Base-by-base conservation (phyloP, 371 early-diverging fungal genomes). In the Blakeslea trispora region DNA sequence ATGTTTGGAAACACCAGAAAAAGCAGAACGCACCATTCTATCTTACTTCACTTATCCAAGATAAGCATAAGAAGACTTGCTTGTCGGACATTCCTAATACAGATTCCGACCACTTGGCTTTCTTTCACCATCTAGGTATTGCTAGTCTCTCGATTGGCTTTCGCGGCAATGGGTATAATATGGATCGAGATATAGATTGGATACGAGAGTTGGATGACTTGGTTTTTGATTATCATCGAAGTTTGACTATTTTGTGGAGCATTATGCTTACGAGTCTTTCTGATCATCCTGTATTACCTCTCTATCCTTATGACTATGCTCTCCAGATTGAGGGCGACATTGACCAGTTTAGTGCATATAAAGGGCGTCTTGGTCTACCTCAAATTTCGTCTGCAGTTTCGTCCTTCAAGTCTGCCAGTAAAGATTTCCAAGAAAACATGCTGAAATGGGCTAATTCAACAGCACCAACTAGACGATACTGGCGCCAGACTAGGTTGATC, bases 131-230 rank as follows among this genome's bases (percentile, higher is more conserved):
- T 45, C 63, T 79, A 9, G 89, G 89, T 15, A 73, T 87, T 21
- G 63, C 85, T 9, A 72, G 82, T 22, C 15, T 83, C 8, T 71
- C 77, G 42, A 50, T 88, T 39, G 64, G 69, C 24, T 87, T 88
- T 58, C 89, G 86, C 60, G 81, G 83, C 43, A 79, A 71, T 60
- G 80, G 79, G 66, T 81, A 85, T 61, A 70, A 14, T 14, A 45
- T 28, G 11, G 14, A 28, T 14, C 22, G 5, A 45, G 48, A 28
- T 9, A 32, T 39, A 3, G 13, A 41, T 48, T 81, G 85, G 74
- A 82, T 88, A 81, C 64, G 69, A 17, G 68, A 75, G 45, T 81
- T 74, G 59, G 75, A 81, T 19, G 86, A 88, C 53, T 83, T 87
- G 1, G 61, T 62, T 1, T 83, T 79, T 59, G 57, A 74, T 37